Conservation (phyloP, 2,329 filamentous ascomycete species). For the Colletotrichum salicis region DNA sequence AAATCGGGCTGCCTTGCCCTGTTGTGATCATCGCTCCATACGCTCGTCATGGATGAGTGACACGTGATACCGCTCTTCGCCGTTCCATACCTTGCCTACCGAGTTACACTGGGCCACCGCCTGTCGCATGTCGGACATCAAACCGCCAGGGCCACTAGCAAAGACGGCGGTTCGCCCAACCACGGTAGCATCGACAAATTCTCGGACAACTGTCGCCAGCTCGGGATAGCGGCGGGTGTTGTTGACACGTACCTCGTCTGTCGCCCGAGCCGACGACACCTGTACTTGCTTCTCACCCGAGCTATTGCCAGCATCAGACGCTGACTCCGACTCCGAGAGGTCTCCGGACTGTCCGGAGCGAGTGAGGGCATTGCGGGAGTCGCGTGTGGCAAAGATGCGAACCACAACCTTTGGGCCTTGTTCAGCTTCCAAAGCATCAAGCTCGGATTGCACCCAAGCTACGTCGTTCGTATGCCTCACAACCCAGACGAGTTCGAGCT, state of each 20-base stretch:
- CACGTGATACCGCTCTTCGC: conserved; percentile 66
- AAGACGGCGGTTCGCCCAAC: conserved; percentile 65
- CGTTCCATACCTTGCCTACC: conserved; percentile 65
- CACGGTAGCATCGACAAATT: conserved; percentile 59
- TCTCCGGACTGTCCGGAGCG: conserved; percentile 38
- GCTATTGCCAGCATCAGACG: conserved; percentile 12
- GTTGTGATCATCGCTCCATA: conserved; percentile 56
- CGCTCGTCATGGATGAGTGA: conserved; percentile 69
- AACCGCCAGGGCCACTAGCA: conserved; percentile 68
- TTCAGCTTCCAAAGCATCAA: conserved; percentile 55
- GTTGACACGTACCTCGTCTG: conserved; percentile 24
- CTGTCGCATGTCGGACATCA: conserved; percentile 67
- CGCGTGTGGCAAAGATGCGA: conserved; percentile 69
- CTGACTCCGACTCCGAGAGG: conserved; percentile 17
- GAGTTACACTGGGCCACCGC: conserved; percentile 66
- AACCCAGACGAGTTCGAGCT: conserved; percentile 73
- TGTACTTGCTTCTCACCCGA: conserved; percentile 40
- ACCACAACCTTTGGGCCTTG: conserved; percentile 58
- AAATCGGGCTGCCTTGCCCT: background rate
- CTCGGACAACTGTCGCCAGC: conserved; percentile 55
- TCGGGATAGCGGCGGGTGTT: conserved; percentile 53
- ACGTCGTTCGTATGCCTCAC: conserved; percentile 65
- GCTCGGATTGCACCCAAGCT: conserved; percentile 68
- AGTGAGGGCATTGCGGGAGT: conserved; percentile 41
- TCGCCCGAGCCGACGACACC: conserved; percentile 33